Evolutionary conservation across 140 eudicot species (phyloP).

Genomic region (Stevia rebaudiana): DNA sequence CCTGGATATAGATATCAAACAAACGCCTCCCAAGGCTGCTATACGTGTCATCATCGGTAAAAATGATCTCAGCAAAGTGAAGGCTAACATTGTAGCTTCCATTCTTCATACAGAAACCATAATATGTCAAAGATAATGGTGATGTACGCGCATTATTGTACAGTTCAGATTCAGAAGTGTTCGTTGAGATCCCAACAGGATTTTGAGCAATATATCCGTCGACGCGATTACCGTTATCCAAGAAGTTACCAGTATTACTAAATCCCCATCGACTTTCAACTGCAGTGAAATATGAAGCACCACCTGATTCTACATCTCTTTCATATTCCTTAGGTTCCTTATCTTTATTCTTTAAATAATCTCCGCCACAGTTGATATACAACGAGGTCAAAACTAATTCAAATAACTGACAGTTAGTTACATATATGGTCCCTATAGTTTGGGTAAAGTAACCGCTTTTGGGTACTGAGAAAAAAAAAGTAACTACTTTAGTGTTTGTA

Average conservation of each 20-base stretch:
- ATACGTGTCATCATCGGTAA: conserved; percentile 43
- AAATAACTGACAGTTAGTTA: too few relatives aligned
- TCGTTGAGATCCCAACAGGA: conserved; percentile 3
- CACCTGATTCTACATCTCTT: conserved; percentile 23
- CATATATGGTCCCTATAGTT: too few relatives aligned
- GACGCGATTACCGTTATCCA: conserved; percentile 27
- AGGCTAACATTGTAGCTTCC: conserved; percentile 73
- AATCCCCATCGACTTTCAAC: conserved; percentile 46
- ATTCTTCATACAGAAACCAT: conserved; percentile 44
- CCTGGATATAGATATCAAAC: conserved; percentile 78
- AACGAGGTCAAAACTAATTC: conserved; percentile 31
- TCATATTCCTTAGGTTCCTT: conserved; percentile 27
- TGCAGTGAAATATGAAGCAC: conserved; percentile 26
- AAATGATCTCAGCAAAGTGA: conserved; percentile 68
- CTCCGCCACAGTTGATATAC: conserved; percentile 68
- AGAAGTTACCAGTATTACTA: conserved; percentile 65
- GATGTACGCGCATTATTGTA: conserved; percentile 50
- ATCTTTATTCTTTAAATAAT: neutral
- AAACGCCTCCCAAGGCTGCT: conserved; percentile 67
- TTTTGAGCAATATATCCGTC: conserved; percentile 25
- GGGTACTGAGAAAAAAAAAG: too few relatives aligned
- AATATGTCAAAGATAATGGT: conserved; percentile 59
- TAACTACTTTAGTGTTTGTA: too few relatives aligned
- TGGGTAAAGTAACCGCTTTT: too few relatives aligned
- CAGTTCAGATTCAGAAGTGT: conserved; percentile 27